Evolutionary conservation across 352 stramenopile species (phyloP).

Genomic region (Phytopythium boreale): DNA sequence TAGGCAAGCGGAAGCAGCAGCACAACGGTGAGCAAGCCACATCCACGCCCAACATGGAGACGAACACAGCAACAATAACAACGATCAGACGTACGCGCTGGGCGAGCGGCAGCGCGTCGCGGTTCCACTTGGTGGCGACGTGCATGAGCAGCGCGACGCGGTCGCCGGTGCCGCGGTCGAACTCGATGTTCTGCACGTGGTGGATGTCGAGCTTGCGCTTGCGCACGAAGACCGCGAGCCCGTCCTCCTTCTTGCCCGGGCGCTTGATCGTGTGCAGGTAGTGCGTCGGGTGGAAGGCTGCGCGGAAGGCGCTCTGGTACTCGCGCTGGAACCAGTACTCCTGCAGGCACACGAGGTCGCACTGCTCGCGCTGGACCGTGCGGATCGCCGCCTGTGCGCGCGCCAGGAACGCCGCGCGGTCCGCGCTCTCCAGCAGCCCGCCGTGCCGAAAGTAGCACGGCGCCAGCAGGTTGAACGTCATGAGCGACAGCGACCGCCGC

Average conservation of each 20-base stretch:
- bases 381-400: slow-evolving; percentile 69
- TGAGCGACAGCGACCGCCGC: slow-evolving; percentile 57
- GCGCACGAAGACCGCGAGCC: slow-evolving; percentile 74
- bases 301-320: slow-evolving; percentile 70
- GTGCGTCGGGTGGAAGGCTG: slow-evolving; percentile 58
- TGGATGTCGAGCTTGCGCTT: slow-evolving; percentile 78
- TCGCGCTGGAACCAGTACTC: slow-evolving; percentile 84
- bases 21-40: background rate
- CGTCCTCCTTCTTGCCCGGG: slow-evolving; percentile 77
- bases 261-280: slow-evolving; percentile 76
- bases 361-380: slow-evolving; percentile 67
- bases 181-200: slow-evolving; percentile 72
- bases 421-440: slow-evolving; percentile 62
- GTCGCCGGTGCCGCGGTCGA: slow-evolving; percentile 70
- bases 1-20: background rate
- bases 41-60: background rate
- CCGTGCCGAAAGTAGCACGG: slow-evolving; percentile 88
- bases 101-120: slow-evolving; percentile 31
- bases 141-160: slow-evolving; percentile 83
- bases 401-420: slow-evolving; percentile 56
- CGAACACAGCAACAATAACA: background rate
- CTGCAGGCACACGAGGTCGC: slow-evolving; percentile 80
- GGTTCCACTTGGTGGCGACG: slow-evolving; percentile 80
- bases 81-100: slow-evolving; percentile 33
- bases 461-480: slow-evolving; percentile 87